Percentiles rank a stretch among this genome's conserved stretches.
phyloP scores from a whole-genome alignment of 768 basidiomycete species.

The Candolleomyces eurysporus region DNA sequence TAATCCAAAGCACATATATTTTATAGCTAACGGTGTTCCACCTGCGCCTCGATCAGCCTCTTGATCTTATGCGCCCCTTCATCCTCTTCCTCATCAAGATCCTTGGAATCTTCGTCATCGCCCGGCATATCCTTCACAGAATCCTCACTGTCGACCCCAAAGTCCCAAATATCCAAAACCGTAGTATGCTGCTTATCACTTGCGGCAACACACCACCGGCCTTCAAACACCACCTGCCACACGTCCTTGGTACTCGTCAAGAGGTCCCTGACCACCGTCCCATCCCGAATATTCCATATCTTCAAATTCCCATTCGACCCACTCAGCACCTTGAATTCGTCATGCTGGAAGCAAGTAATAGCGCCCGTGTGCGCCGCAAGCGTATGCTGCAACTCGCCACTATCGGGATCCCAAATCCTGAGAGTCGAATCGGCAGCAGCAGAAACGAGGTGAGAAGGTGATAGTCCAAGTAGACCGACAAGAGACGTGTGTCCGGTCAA shows the following conservation, averaged over 20 bases:
- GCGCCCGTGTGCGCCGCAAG: constrained; percentile 92
- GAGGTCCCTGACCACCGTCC: constrained; percentile 82
- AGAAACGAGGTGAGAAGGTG: constrained; percentile 87
- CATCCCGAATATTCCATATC: constrained; percentile 95
- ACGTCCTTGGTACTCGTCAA: constrained; percentile 91
- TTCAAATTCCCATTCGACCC: constrained; percentile 96
- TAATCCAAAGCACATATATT: too few relatives aligned
- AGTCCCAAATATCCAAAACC: constrained; percentile 89
- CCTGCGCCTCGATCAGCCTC: too few relatives aligned
- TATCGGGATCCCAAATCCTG: constrained; percentile 90
- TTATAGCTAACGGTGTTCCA: too few relatives aligned
- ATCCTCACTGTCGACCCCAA: constrained; percentile 69
- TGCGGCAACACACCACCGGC: constrained; percentile 92
- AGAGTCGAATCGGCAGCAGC: constrained; percentile 96
- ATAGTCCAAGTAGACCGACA: constrained; percentile 89
- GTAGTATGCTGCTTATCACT: constrained; percentile 78
- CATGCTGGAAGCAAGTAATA: constrained; percentile 99
- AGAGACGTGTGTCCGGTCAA: constrained; percentile 92
- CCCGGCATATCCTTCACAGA: too few relatives aligned
- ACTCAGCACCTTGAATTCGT: constrained; percentile 95
- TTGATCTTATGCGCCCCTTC: too few relatives aligned
- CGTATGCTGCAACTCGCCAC: constrained; percentile 75
- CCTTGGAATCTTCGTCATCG: too few relatives aligned
- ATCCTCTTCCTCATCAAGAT: too few relatives aligned
- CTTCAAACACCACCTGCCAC: constrained; percentile 97